phyloP scores from a whole-genome alignment of 208 protist species.

The Trypanosoma platydactyli region DNA sequence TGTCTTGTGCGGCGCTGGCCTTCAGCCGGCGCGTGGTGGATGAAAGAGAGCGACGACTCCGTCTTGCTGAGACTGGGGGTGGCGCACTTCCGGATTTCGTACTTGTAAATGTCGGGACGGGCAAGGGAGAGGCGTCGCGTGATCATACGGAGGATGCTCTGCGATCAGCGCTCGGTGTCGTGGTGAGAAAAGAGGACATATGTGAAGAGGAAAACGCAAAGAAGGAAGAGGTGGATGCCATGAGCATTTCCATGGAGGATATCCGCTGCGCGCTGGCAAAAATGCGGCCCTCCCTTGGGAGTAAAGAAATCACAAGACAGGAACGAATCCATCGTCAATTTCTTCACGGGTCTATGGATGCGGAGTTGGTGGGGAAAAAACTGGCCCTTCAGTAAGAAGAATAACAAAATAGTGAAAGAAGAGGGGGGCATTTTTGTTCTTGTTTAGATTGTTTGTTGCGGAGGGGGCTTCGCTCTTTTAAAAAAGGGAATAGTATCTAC shows the following conservation, averaged over 20 bases:
- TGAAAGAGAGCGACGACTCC: constrained; percentile 1
- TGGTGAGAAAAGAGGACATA: too few relatives aligned
- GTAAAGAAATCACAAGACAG: constrained; percentile 61
- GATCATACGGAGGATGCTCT: constrained; percentile 74
- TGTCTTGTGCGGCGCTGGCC: constrained; percentile 70
- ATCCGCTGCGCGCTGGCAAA: constrained; percentile 46
- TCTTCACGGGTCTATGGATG: constrained; percentile 17
- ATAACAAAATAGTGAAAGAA: neutral
- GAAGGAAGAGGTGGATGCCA: constrained; percentile 3
- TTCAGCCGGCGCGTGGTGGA: constrained; percentile 74
- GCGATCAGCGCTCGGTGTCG: constrained; percentile 28
- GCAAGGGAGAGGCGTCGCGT: constrained; percentile 30
- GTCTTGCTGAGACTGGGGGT: constrained; percentile 2
- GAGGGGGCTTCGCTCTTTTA: too few relatives aligned
- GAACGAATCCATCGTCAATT: constrained; percentile 75
- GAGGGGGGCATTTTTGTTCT: too few relatives aligned
- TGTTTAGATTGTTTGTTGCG: too few relatives aligned
- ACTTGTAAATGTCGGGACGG: constrained; percentile 45
- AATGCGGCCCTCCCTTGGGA: constrained; percentile 61
- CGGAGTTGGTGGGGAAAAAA: constrained; percentile 18
- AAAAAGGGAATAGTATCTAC: too few relatives aligned
- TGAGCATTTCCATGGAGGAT: constrained; percentile 48
- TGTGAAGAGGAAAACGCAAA: neutral
- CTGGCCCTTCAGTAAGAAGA: constrained; percentile 13
- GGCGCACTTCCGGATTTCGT: constrained; percentile 28